These are phyloP conservation scores for Globisporangium alternatum DNA, from an alignment of 352 stramenopile species.

Conservation along the genomic window DNA sequence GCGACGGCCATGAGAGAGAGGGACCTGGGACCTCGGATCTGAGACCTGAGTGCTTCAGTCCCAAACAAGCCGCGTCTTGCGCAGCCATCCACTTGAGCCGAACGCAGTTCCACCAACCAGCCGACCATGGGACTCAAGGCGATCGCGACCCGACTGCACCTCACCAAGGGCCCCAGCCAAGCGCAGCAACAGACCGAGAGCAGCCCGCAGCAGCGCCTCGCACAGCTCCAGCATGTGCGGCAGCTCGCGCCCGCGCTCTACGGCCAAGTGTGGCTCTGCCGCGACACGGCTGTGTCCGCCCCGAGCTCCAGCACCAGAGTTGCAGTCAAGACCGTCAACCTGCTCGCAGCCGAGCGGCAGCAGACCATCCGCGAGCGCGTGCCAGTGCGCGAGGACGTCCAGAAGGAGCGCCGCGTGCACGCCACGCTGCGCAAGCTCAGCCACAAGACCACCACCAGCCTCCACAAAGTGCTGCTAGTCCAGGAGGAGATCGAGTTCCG, in stretches of 20 bases:
- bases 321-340: slow-evolving; percentile 24
- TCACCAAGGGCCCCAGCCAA: slow-evolving; percentile 4
- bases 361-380: slow-evolving; percentile 34
- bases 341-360: slow-evolving; percentile 52
- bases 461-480: slow-evolving; percentile 43
- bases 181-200: slow-evolving; percentile 3
- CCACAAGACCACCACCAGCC: slow-evolving; percentile 2
- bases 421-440: slow-evolving; percentile 27
- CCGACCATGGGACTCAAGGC: slow-evolving; percentile 9
- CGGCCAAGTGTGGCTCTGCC: slow-evolving; percentile 53
- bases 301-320: background rate
- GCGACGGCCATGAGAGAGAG: background rate
- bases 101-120: background rate
- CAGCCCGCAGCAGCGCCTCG: slow-evolving; percentile 15
- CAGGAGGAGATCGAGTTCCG: slow-evolving; percentile 40
- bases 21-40: background rate
- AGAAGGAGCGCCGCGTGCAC: slow-evolving; percentile 49
- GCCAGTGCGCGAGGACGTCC: slow-evolving; percentile 45
- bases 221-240: slow-evolving; percentile 30
- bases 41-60: background rate
- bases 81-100: background rate
- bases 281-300: slow-evolving; percentile 21
- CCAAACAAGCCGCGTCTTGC: background rate
- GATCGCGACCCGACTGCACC: slow-evolving; percentile 8
- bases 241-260: slow-evolving; percentile 53